Evolutionary conservation across 768 basidiomycete genomes (phyloP).

Genomic region (Pisolithus marmoratus): DNA sequence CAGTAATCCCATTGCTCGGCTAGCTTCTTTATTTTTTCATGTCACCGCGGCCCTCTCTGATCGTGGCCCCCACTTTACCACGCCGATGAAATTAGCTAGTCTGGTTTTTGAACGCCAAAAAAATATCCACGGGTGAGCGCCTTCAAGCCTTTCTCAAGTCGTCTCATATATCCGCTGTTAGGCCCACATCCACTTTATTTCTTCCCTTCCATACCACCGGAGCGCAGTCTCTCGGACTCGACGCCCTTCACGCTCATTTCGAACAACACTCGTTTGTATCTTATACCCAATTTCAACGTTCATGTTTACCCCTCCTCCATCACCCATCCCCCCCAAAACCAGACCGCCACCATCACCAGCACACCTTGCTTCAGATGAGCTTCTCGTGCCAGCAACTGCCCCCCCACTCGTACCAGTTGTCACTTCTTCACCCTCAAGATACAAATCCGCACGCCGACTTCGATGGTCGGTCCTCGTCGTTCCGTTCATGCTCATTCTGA

Average conservation of each 20-base stretch:
- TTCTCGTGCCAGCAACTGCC: constrained; percentile 2
- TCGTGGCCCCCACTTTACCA: constrained; percentile 10
- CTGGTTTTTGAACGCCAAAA: background rate
- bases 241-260: constrained; percentile 24
- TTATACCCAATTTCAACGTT: background rate
- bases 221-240: constrained; percentile 9
- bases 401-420: constrained; percentile 1
- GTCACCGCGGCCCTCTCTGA: constrained; percentile 1
- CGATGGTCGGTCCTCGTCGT: constrained; percentile 51
- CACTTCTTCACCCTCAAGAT: constrained; percentile 16
- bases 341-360: constrained; percentile 4
- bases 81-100: constrained; percentile 1
- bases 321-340: constrained; percentile 27
- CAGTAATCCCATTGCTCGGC: background rate
- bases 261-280: constrained; percentile 19
- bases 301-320: constrained; percentile 42
- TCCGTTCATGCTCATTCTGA: constrained; percentile 49
- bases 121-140: background rate
- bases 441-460: constrained; percentile 33
- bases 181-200: background rate
- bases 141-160: background rate
- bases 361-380: background rate
- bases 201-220: background rate
- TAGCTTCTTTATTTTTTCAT: background rate
- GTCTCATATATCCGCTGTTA: too few relatives aligned